phyloP scores from a whole-genome alignment of 306 rosid species.

The Ormosia semicastrata region DNA sequence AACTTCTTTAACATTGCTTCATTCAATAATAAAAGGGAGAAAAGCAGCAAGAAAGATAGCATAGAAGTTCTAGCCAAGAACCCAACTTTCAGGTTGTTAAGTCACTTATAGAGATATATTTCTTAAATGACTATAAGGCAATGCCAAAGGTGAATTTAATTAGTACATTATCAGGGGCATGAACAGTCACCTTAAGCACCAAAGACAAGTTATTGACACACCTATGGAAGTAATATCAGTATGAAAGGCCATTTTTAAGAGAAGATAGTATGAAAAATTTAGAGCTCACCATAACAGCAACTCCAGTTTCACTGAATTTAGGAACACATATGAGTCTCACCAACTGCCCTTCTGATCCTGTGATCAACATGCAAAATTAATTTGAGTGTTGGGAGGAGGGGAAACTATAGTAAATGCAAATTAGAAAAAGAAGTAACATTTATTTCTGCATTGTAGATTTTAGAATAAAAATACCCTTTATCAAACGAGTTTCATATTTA shows the following conservation, averaged over 20 bases:
- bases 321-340: conserved; percentile 86
- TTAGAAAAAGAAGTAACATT: neutral
- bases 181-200: neutral
- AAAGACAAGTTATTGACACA: neutral
- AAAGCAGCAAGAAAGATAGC: neutral
- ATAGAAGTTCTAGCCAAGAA: neutral
- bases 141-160: conserved; percentile 9
- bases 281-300: conserved; percentile 79
- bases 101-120: neutral
- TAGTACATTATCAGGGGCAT: neutral
- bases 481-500: conserved; percentile 63
- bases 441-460: conserved; percentile 10
- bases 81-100: neutral
- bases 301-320: conserved; percentile 79
- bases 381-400: neutral
- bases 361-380: conserved; percentile 20
- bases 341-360: conserved; percentile 89
- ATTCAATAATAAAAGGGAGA: conserved; percentile 2
- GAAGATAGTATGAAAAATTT: neutral
- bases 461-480: conserved; percentile 57
- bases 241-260: neutral
- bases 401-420: conserved; percentile 23
- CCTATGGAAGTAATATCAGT: neutral
- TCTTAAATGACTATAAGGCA: neutral
- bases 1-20: neutral